A percentile compares a stretch with the other conserved stretches of the same genome.
phyloP scores from a whole-genome alignment of 2,329 filamentous ascomycete genomes.

The Beauveria scarabaeidicola region DNA sequence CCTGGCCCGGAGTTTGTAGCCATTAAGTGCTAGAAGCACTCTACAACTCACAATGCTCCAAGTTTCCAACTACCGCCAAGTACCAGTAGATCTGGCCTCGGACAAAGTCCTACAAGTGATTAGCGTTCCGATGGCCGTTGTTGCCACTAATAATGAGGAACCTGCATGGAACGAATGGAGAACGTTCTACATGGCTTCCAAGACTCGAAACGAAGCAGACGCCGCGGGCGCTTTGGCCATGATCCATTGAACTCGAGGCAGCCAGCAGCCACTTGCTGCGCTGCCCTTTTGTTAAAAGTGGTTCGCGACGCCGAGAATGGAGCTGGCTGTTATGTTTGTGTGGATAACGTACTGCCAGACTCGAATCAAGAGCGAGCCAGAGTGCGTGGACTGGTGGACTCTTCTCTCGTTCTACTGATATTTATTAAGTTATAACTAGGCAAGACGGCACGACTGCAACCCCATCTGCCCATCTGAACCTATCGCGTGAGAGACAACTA shows the following conservation, averaged over 20 bases:
- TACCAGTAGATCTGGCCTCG: no score
- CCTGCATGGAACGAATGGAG: constrained; percentile 14
- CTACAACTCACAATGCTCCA: no score
- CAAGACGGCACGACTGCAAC: not conserved
- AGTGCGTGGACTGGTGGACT: not conserved
- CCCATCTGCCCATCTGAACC: not conserved
- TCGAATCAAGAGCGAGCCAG: not conserved
- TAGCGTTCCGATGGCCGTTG: not conserved
- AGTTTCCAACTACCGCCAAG: no score
- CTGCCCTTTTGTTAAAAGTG: not conserved
- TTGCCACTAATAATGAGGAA: not conserved
- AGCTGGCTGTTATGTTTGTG: not conserved
- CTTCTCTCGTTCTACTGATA: not conserved
- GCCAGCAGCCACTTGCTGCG: not conserved
- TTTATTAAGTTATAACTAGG: no score
- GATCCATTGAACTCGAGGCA: not conserved
- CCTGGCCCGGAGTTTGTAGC: no score
- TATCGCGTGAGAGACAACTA: not conserved
- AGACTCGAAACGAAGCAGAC: not conserved
- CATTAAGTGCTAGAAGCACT: no score
- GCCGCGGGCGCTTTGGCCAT: not conserved
- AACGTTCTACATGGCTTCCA: constrained; percentile 9
- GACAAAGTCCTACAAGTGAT: not conserved
- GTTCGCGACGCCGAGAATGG: not conserved
- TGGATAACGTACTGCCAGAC: not conserved